These are phyloP conservation scores for Penicillium polonicum DNA, from an alignment of 2,329 filamentous ascomycete genomes.

Conservation along the genomic window DNA sequence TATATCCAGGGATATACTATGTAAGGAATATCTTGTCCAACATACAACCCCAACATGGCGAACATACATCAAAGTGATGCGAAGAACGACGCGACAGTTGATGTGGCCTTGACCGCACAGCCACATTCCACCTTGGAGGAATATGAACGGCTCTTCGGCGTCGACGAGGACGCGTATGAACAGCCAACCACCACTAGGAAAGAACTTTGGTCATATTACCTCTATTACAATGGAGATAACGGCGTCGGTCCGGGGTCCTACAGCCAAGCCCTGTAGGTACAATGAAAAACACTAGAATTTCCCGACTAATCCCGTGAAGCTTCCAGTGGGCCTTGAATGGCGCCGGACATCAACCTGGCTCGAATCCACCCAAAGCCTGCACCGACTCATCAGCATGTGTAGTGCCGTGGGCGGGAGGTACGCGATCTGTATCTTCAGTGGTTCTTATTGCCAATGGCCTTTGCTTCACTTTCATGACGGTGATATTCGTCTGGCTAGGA, in stretches of 20 bases:
- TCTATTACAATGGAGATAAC: constrained; percentile 48
- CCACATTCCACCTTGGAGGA: constrained; percentile 23
- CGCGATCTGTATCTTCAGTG: constrained; percentile 40
- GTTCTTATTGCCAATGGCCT: constrained; percentile 45
- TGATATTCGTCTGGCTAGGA: constrained; percentile 45
- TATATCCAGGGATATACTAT: neutral
- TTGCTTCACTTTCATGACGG: constrained; percentile 44
- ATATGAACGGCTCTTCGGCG: constrained; percentile 40
- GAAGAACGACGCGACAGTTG: constrained; percentile 14
- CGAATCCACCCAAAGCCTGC: constrained; percentile 33
- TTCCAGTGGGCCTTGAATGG: constrained; percentile 44
- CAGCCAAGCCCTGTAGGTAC: constrained; percentile 39
- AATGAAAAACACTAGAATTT: neutral
- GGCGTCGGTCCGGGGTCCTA: constrained; percentile 45
- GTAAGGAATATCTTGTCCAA: neutral
- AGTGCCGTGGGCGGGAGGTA: constrained; percentile 41
- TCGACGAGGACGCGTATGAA: constrained; percentile 36
- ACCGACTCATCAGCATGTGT: constrained; percentile 39
- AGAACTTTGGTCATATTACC: constrained; percentile 47
- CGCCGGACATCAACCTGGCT: constrained; percentile 40
- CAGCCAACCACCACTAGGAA: constrained; percentile 43
- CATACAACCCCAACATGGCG: neutral
- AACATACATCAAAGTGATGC: neutral
- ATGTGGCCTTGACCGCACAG: constrained; percentile 5
- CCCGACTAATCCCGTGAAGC: constrained; percentile 16